Conservation (phyloP, 23 red algal species). For the Gracilaria gracilis region DNA sequence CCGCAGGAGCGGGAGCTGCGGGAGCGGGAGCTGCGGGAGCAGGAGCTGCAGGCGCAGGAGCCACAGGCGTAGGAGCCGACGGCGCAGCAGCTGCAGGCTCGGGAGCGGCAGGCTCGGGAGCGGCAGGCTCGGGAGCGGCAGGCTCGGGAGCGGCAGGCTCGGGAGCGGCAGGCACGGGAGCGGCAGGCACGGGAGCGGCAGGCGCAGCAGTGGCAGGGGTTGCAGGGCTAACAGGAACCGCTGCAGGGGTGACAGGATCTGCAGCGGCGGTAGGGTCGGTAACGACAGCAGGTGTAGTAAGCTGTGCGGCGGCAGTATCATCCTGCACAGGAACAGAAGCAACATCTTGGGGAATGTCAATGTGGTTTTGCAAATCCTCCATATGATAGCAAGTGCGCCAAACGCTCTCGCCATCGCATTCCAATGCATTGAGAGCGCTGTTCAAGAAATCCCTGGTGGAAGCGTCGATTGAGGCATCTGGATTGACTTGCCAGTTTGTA, state of each 20-base stretch:
- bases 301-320: neutral
- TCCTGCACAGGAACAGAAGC: neutral
- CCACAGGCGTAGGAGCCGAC: neutral
- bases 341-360: constrained; percentile 41
- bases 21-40: neutral
- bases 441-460: constrained; percentile 23
- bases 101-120: neutral
- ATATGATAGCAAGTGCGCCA: constrained; percentile 59
- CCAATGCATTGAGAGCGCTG: constrained; percentile 10
- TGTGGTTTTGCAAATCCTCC: constrained; percentile 59
- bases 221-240: neutral
- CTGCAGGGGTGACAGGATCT: neutral
- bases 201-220: no score
- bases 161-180: neutral
- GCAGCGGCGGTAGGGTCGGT: neutral
- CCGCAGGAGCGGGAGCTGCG: neutral
- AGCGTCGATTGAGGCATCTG: constrained; percentile 29
- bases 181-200: neutral
- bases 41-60: neutral
- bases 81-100: neutral
- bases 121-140: neutral
- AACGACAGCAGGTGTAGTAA: neutral
- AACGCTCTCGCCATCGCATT: constrained; percentile 28
- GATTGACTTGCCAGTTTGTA: constrained; percentile 50
- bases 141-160: neutral